These are phyloP conservation scores for Nephromyces sp. DNA, from an alignment of 169 alveolate species.

Conservation along the genomic window DNA sequence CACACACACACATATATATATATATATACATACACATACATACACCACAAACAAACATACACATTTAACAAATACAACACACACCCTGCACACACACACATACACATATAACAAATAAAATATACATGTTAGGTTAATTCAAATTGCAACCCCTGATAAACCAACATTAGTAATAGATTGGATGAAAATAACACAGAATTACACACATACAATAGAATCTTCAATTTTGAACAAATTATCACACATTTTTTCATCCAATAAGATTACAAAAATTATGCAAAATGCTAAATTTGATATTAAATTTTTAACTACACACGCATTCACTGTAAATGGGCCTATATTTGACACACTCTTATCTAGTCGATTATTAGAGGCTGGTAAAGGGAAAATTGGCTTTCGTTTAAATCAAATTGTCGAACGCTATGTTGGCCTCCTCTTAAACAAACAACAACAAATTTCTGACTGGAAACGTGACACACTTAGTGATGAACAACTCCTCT, in stretches of 20 bases:
- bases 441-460: constrained; percentile 64
- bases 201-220: background rate
- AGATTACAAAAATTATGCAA: constrained; percentile 54
- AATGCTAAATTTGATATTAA: constrained; percentile 67
- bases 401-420: constrained; percentile 59
- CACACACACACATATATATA: constrained; percentile 29
- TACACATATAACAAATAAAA: constrained; percentile 7
- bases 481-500: constrained; percentile 58
- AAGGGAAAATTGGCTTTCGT: constrained; percentile 51
- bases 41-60: too few species aligned
- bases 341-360: constrained; percentile 69
- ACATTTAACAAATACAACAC: too few species aligned
- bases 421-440: constrained; percentile 49
- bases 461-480: constrained; percentile 57
- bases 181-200: background rate
- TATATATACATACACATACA: constrained; percentile 26
- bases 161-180: constrained; percentile 19
- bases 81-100: constrained; percentile 24
- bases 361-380: constrained; percentile 53
- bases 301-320: constrained; percentile 45
- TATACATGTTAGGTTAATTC: constrained; percentile 18
- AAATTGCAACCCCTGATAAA: constrained; percentile 20
- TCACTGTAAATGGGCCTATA: constrained; percentile 29
- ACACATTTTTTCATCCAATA: constrained; percentile 24
- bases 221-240: constrained; percentile 2